phyloP scores from a whole-genome alignment of 78 protist genomes.

The Tieghemostelium lacteum region DNA sequence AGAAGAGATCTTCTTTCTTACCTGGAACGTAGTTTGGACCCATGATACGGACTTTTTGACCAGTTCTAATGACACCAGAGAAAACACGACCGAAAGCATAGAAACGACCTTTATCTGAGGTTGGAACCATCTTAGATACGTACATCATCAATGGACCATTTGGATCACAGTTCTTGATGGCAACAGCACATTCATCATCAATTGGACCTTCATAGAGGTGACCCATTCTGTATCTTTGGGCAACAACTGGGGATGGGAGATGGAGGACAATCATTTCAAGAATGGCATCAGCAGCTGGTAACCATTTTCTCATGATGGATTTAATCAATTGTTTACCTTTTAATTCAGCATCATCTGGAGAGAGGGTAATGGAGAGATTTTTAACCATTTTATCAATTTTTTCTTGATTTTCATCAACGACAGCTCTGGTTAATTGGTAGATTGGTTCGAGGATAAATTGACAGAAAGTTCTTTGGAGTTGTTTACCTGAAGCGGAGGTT shows the following conservation, averaged over 20 bases:
- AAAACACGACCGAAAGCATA: slow-evolving; percentile 99
- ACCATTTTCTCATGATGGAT: slow-evolving; percentile 96
- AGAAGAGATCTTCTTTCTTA: slow-evolving; percentile 96
- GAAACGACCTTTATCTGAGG: slow-evolving; percentile 98
- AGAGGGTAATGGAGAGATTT: slow-evolving; percentile 89
- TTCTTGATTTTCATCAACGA: slow-evolving; percentile 93
- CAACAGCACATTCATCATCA: slow-evolving; percentile 93
- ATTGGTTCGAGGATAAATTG: slow-evolving; percentile 98
- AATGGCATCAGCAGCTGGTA: slow-evolving; percentile 99
- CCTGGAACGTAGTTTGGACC: slow-evolving; percentile 98
- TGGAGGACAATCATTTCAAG: slow-evolving; percentile 97
- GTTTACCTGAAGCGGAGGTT: slow-evolving; percentile 76
- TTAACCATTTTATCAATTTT: slow-evolving; percentile 86
- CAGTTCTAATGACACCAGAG: slow-evolving; percentile 97
- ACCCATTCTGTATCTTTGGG: slow-evolving; percentile 98
- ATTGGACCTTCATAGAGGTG: slow-evolving; percentile 97
- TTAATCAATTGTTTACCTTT: slow-evolving; percentile 95
- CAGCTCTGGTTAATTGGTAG: slow-evolving; percentile 91
- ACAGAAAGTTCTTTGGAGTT: slow-evolving; percentile 95
- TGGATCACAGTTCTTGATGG: slow-evolving; percentile 92
- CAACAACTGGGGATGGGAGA: slow-evolving; percentile 98
- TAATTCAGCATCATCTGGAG: slow-evolving; percentile 90
- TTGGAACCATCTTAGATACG: slow-evolving; percentile 99
- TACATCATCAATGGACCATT: slow-evolving; percentile 98
- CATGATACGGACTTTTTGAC: slow-evolving; percentile 97